Evolutionary conservation across 805 yeast species (phyloP).

Genomic region (Kuraishia ogatae): DNA sequence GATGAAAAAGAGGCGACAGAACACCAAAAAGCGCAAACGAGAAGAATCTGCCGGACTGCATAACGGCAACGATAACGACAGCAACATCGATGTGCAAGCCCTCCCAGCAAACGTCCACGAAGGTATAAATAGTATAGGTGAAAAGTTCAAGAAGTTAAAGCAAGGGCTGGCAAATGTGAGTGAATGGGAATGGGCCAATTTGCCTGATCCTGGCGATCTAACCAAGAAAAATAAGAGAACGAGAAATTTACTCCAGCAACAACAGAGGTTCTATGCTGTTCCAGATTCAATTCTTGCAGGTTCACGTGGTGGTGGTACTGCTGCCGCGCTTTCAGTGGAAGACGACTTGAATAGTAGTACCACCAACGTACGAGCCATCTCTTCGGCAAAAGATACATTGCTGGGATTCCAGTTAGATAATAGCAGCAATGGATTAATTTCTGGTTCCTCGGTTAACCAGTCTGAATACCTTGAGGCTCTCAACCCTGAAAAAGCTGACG

Average conservation of each 20-base stretch:
- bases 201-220: constrained; percentile 86
- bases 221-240: constrained; percentile 73
- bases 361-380: constrained; percentile 35
- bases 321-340: constrained; percentile 10
- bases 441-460: constrained; percentile 10
- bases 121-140: constrained; percentile 27
- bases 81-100: background rate
- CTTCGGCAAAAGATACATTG: constrained; percentile 56
- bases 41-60: constrained; percentile 5
- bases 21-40: constrained; percentile 4
- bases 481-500: constrained; percentile 11
- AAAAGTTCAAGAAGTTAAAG: constrained; percentile 65
- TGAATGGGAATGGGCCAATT: constrained; percentile 65
- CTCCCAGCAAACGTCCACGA: constrained; percentile 10
- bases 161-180: constrained; percentile 48
- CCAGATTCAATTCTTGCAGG: constrained; percentile 60
- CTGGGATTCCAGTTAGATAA: constrained; percentile 45
- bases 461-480: constrained; percentile 32
- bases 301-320: constrained; percentile 21
- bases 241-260: constrained; percentile 50
- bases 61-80: constrained; percentile 6
- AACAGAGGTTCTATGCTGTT: constrained; percentile 70
- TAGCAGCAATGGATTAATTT: constrained; percentile 8
- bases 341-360: constrained; percentile 13
- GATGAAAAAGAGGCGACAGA: constrained; percentile 20